Evolutionary conservation across 179 eudicot species (phyloP), one percentile per base, ranked within the genome.

Genomic region (Carnegiea gigantea): DNA sequence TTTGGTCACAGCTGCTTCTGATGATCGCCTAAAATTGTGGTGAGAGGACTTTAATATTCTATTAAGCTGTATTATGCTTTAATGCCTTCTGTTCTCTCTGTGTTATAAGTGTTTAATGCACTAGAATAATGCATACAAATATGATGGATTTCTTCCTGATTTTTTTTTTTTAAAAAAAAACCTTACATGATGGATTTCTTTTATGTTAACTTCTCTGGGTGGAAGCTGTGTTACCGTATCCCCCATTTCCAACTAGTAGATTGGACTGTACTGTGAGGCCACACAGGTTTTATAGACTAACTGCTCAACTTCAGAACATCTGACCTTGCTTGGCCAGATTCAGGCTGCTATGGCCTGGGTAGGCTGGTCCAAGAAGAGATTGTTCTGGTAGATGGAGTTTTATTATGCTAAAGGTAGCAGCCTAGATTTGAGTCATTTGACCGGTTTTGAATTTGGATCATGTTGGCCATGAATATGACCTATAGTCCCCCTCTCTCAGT

Each of bases 11-110:
- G 80, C 88, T 75, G 92, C 98, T 81, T 87, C 97, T 82, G 98
- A 97, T 86, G 64, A 23, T 53, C 95, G 97, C 62, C 84, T 95
- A 77, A 89, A 80, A 68, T 91, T 95, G 81, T 97, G 99, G 99
- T 97, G 80, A 88, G 96, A 87, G 67, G 26, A 6, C n/a, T 60
- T 36, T 70, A 23, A 18, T 57, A 20, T 57, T 57, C 14, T 57
- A 20, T 57, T 78, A 4, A 13, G 24, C 18, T 17, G 46, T 77
- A 68, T 60, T 44, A 43, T 28, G 48, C 26, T 64, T 51, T 28
- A 53, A 21, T 7, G 60, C 51, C 67, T 53, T 43, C 7, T 17
- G 48, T 26, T 23, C 7, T 12, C 59, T 53, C 9, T 82, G n/a
- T 53, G 2, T 62, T 36, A 53, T 51, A 36, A 68, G 40, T 59